Evolutionary conservation across 345 rosid genomes (phyloP).

Genomic region (Mallotus nudiflorus): DNA sequence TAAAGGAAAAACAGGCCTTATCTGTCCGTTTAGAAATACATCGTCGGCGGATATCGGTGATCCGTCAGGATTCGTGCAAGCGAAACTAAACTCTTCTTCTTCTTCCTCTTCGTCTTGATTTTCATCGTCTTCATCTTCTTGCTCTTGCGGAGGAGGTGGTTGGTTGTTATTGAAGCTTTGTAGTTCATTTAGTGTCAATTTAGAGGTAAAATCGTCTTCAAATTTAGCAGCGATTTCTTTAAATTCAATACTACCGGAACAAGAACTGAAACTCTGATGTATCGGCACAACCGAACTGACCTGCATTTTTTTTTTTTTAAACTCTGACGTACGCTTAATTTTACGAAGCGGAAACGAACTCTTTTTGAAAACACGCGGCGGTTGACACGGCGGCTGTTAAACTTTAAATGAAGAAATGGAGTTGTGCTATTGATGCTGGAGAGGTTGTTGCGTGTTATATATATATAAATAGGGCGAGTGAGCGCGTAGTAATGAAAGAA

Average conservation of each 20-base stretch:
- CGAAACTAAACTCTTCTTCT: slow-evolving; percentile 48
- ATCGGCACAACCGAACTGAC: background rate
- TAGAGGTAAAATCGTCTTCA: slow-evolving; percentile 9
- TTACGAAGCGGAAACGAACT: no score
- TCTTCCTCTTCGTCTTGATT: slow-evolving; percentile 26
- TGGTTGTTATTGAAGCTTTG: background rate
- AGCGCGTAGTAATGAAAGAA: background rate
- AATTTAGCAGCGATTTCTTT: background rate
- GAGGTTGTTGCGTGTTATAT: background rate
- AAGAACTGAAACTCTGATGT: background rate
- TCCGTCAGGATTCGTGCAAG: slow-evolving; percentile 29
- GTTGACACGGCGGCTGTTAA: no score
- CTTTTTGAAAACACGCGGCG: no score
- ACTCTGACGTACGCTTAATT: no score
- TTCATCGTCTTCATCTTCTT: background rate
- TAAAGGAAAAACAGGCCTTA: slow-evolving; percentile 46
- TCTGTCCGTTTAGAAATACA: slow-evolving; percentile 47
- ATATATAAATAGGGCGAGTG: background rate
- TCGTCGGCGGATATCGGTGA: slow-evolving; percentile 46
- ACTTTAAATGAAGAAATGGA: no score
- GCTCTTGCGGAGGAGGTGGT: background rate
- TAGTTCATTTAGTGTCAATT: slow-evolving; percentile 6
- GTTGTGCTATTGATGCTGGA: no score
- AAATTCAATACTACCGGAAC: background rate
- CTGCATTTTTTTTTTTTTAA: slow-evolving; percentile 4